Percentiles rank a stretch among this genome's conserved stretches.
Evolutionary conservation across 805 yeast genomes (phyloP).

Genomic region (Clavispora phyllophila): DNA sequence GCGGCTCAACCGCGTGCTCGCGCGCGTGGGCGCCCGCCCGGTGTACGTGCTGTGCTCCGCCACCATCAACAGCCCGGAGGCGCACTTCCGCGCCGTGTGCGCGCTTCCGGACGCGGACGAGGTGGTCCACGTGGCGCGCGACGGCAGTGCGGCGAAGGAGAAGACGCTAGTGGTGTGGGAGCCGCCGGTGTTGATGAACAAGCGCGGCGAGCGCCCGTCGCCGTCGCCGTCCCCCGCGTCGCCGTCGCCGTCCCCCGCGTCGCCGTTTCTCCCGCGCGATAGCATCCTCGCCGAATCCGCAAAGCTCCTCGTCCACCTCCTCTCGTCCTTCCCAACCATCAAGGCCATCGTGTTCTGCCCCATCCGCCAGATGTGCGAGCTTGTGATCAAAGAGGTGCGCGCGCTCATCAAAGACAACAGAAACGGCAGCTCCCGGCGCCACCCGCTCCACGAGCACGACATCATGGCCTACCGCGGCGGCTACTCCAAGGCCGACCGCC

Average conservation of each 20-base stretch:
- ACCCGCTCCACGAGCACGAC: constrained; percentile 44
- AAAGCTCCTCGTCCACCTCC: constrained; percentile 59
- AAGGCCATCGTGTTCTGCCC: constrained; percentile 89
- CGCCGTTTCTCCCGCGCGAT: constrained; percentile 42
- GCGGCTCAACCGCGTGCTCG: constrained; percentile 57
- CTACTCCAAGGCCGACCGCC: constrained; percentile 77
- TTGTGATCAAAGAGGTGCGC: constrained; percentile 78
- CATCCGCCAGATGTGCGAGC: constrained; percentile 80
- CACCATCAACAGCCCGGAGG: constrained; percentile 68
- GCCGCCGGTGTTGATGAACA: constrained; percentile 62
- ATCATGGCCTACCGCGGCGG: constrained; percentile 96
- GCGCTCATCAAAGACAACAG: constrained; percentile 38
- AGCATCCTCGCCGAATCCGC: constrained; percentile 76
- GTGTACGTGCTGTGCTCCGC: constrained; percentile 90
- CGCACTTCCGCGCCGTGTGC: constrained; percentile 70
- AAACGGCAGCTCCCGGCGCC: constrained; percentile 31
- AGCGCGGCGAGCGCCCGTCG: constrained; percentile 40
- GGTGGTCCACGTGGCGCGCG: constrained; percentile 58
- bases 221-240: constrained; percentile 32
- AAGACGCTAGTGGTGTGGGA: constrained; percentile 79
- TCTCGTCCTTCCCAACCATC: constrained; percentile 48
- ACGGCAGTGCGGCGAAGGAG: constrained; percentile 86
- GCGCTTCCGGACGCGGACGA: constrained; percentile 47
- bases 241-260: constrained; percentile 7
- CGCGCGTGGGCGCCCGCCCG: constrained; percentile 25